phyloP scores from a whole-genome alignment of 495 filamentous ascomycete species.

The Physcia stellaris region DNA sequence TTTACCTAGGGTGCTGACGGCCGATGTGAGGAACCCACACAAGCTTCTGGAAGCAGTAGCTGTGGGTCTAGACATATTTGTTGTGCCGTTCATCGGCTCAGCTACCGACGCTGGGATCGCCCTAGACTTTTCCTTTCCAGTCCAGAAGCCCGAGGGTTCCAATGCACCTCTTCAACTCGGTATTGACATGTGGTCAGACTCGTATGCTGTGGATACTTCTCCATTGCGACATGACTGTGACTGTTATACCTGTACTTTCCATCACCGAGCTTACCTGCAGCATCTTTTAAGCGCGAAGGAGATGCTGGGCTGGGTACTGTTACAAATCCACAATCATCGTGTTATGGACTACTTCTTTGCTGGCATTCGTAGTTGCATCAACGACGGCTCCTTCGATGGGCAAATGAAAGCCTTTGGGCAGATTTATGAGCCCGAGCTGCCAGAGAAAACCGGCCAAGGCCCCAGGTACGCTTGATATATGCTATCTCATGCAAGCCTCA shows the following conservation, averaged over 20 bases:
- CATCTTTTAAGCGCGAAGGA: constrained; percentile 81
- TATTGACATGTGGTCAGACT: constrained; percentile 54
- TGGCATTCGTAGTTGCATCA: constrained; percentile 47
- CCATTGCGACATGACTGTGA: constrained; percentile 48
- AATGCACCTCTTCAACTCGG: constrained; percentile 41
- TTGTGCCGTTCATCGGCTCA: constrained; percentile 54
- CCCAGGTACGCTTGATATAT: constrained; percentile 42
- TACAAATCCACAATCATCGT: constrained; percentile 82
- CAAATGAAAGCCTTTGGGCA: constrained; percentile 41
- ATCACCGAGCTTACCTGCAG: constrained; percentile 76
- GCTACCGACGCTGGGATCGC: constrained; percentile 80
- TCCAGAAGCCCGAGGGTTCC: constrained; percentile 14
- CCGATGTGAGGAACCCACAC: constrained; percentile 53
- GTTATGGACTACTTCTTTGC: constrained; percentile 61
- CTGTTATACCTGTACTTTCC: constrained; percentile 74
- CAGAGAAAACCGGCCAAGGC: constrained; percentile 58
- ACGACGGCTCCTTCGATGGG: constrained; percentile 46
- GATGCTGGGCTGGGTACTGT: constrained; percentile 88
- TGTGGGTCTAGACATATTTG: constrained; percentile 68
- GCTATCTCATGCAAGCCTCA: background rate
- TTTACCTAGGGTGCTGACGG: constrained; percentile 62
- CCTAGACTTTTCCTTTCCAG: constrained; percentile 64
- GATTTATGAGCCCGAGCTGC: constrained; percentile 53
- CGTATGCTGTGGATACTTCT: constrained; percentile 39
- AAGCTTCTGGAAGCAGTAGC: constrained; percentile 57